Base-by-base conservation (phyloP, 148 eudicot species). In the Suaeda aralocaspica region DNA sequence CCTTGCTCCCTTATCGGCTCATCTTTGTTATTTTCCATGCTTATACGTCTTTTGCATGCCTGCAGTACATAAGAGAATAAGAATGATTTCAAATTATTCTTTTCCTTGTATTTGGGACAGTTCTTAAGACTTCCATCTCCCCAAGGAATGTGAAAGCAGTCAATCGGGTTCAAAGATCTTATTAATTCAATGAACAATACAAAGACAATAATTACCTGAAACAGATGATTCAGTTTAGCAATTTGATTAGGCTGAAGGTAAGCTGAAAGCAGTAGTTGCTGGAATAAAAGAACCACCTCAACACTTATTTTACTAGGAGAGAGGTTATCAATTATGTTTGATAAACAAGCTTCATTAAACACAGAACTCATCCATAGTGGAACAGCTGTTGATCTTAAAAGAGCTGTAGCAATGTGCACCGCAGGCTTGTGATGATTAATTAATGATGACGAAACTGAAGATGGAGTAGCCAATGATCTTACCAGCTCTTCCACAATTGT, bases 401-500 rank as follows among this genome's bases (percentile, higher is more conserved):
- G 75, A 6, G 86, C 70, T 39, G 71, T 81, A 46, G 91, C 96
- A 72, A 91, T 76, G 74, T 83, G 84, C 69, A 84, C 78, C 25
- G 87, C 87, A 63, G 97, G 87, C 72, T 74, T 87, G 72, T 94
- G 92, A 74, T 84, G 81, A 22, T 76, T 70, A 68, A 72, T 73
- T 49, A 84, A 82, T 69, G 86, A 75, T 70, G 81, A 80, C 36
- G 98, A 87, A 15, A 88, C 80, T 65, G 87, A 77, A 71, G 68
- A 65, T 58, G 99, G 89, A 79, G 76, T 82, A 12, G 88, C 86
- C 81, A 91, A 76, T 60, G 86, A 89, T 87, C 82, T 79, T 66
- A 83, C 91, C 46, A 94, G 76, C 76, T 94, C 98, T 81, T 94
- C 98, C 30, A 87, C 87, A 70, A 94, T 86, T 71, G 89, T 72